phyloP scores from a whole-genome alignment of 148 eudicot genomes.

The Arbutus unedo region DNA sequence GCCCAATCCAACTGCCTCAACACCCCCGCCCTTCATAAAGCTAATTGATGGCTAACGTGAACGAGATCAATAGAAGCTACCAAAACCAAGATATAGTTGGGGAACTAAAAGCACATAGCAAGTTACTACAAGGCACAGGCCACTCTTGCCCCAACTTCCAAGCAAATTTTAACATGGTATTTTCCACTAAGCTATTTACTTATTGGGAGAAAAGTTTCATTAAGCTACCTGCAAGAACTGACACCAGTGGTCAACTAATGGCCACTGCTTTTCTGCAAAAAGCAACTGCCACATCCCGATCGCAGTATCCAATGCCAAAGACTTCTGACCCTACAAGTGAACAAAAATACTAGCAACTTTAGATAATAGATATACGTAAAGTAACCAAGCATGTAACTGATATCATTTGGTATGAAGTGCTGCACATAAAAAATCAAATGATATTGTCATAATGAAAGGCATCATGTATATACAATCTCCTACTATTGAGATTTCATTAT shows the following conservation, averaged over 20 bases:
- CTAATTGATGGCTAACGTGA: neutral
- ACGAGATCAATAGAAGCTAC: neutral
- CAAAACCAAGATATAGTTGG: neutral
- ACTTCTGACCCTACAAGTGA: constrained; percentile 81
- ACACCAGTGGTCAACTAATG: constrained; percentile 93
- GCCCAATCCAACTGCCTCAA: neutral
- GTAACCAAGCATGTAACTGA: neutral
- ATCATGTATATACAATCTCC: too few relatives aligned
- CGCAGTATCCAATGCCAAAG: constrained; percentile 93
- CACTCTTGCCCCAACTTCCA: neutral
- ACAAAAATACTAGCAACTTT: constrained; percentile 2
- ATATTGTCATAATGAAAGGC: too few relatives aligned
- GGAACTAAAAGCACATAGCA: neutral
- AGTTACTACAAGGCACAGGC: neutral
- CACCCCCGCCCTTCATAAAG: neutral
- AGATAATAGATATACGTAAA: neutral
- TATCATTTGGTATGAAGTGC: neutral
- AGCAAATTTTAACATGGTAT: neutral
- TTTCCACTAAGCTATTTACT: neutral
- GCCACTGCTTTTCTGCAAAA: constrained; percentile 86
- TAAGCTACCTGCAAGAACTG: constrained; percentile 80
- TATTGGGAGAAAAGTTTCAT: neutral
- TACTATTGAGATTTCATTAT: neutral
- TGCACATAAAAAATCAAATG: neutral
- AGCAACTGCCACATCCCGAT: constrained; percentile 96